phyloP scores from a whole-genome alignment of 1,284 basidiomycete genomes.

The Cutaneotrichosporon sp. region DNA sequence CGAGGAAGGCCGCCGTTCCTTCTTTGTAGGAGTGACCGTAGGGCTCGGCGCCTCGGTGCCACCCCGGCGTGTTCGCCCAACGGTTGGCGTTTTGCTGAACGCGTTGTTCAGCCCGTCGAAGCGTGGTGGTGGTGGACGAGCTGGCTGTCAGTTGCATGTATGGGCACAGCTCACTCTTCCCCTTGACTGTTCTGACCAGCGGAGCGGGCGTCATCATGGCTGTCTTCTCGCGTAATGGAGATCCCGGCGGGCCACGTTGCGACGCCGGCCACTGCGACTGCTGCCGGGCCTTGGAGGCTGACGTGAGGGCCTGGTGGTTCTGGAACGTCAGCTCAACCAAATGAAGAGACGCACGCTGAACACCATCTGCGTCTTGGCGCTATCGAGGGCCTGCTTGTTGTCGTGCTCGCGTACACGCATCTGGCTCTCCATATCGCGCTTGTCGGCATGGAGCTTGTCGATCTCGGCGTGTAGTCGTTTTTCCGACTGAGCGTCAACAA shows the following conservation, averaged over 20 bases:
- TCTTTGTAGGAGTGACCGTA: constrained; percentile 20
- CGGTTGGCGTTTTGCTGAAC: constrained; percentile 31
- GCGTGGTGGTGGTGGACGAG: constrained; percentile 24
- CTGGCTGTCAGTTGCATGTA: constrained; percentile 11
- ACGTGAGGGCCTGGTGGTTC: constrained; percentile 25
- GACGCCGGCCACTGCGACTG: constrained; percentile 24
- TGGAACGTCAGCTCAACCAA: constrained; percentile 10
- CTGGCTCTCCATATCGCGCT: constrained; percentile 35
- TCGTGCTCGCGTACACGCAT: constrained; percentile 38
- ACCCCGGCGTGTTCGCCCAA: constrained; percentile 32
- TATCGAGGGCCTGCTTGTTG: constrained; percentile 48
- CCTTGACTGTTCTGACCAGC: constrained; percentile 29
- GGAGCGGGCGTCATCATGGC: constrained; percentile 25
- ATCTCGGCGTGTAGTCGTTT: constrained; percentile 26
- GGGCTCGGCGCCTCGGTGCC: constrained; percentile 34
- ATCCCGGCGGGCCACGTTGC: constrained; percentile 15
- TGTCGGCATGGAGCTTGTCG: constrained; percentile 22
- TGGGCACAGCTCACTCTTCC: constrained; percentile 33
- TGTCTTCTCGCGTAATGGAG: constrained; percentile 19
- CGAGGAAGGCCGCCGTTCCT: constrained; percentile 5
- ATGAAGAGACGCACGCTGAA: constrained; percentile 33
- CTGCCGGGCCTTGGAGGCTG: constrained; percentile 25
- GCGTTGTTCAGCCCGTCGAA: constrained; percentile 43
- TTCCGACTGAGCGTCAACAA: constrained; percentile 15
- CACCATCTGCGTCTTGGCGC: constrained; percentile 45